Evolutionary conservation across 2,329 filamentous ascomycete species (phyloP), one percentile per base, ranked within the genome.

Genomic region (Cladosporium sp.): DNA sequence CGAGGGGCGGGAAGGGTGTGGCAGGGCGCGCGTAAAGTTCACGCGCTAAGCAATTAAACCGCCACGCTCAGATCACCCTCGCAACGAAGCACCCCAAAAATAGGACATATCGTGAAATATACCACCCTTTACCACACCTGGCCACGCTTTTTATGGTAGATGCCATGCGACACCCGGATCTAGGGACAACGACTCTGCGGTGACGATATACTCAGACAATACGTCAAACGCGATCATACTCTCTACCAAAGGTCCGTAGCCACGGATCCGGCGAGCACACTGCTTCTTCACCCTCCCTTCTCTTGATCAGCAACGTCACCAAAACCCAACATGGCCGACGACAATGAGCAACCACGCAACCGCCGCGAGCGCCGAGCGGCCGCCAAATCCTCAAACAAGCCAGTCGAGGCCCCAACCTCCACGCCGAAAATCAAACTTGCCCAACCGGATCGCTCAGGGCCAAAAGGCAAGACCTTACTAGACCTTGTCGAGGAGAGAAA

Each of bases 361-460:
- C 80, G 82, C 64, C 80, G 78, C 68, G 78, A 82, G 70, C 77
- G 81, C 23, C 80, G 81, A 16, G 78, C 78, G 16, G 76, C 73
- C 0, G 76, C 75, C 29, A 74, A 73, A 59, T 65, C 72, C 50
- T 76, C 73, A 37, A 75, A 76, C 56, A 77, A 78, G 46, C 76
- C 78, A 23, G 72, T 77, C 28, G 69, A 73, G 55, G 63, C 71
- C 52, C 71, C 69, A 58, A 72, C 66, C 62, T 69, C 81, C 83
- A 71, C 82, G 79, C 81, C 83, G 52, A 78, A 84, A 66, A 84
- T 91, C 75, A 86, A 87, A 70, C 83, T 93, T 66, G 79, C 81
- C 61, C 87, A 91, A n/a, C 90, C 91, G 35, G 88, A 92, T 77
- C 86, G 88, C 67, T 87, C 86, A 60, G 85, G 77, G 1, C 88